Base-by-base conservation (phyloP, 768 basidiomycete species). In the Bullera alba region DNA sequence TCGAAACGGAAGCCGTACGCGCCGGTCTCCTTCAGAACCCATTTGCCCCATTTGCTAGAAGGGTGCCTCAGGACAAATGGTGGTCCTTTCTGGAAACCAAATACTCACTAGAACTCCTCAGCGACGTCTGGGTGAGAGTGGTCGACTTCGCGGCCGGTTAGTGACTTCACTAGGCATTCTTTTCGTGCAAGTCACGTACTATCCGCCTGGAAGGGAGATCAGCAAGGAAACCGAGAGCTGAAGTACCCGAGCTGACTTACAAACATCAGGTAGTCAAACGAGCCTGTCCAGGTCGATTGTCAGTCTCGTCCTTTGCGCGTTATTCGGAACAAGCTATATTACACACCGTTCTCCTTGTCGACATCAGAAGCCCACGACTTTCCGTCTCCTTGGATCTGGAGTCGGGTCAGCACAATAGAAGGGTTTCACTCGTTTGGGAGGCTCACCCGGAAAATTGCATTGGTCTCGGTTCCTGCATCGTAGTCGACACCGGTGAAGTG, bases 281-380 rank as follows among this genome's bases (percentile, higher is more conserved):
- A 57, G 39, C 63, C 64, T 63, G n/a, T 14, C n/a, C n/a, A n/a
- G n/a, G n/a, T n/a, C n/a, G n/a, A n/a, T n/a, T n/a, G n/a, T n/a
- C n/a, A n/a, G 39, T 10, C 15, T 48, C 14, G 22, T 25, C 47
- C 42, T 10, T 15, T n/a, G 27, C 15, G 12, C 22, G 29, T 16
- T 23, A 41, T 26, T 17, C 34, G 34, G 19, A 7, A n/a, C 7
- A 41, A 26, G 15, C n/a, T 21, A 36, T 5, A 42, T 17, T 42
- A 88, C 69, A 90, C 88, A 54, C 86, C 88, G n/a, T 84, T 78
- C 69, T 93, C 89, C 0, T 75, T 75, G 67, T 88, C 87, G 6
- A 93, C 91, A 56, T 79, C 76, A 12, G 72, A 75, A 4, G 89
- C 91, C 90, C 90, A 93, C 26, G 83, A 82, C 72, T 83, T 81